Evolutionary conservation across 306 rosid genomes (phyloP).

Genomic region (Prunus dulcis): DNA sequence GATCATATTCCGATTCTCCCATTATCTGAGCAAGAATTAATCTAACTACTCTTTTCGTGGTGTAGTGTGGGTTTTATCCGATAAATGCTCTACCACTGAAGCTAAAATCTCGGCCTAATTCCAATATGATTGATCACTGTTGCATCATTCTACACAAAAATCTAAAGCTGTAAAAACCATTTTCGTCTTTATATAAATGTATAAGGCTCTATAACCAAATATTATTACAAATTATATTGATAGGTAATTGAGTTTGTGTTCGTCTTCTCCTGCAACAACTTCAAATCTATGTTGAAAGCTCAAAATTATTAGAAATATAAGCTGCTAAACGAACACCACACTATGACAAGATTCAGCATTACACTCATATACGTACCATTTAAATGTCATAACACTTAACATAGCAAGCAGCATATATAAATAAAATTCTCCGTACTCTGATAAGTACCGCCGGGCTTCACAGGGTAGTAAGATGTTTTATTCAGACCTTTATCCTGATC

Average conservation of each 20-base stretch:
- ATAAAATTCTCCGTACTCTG: background rate
- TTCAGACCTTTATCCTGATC: slow-evolving; percentile 12
- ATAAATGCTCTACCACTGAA: too few species aligned
- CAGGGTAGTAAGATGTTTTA: background rate
- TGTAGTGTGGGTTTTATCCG: too few species aligned
- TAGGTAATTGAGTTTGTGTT: background rate
- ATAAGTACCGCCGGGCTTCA: background rate
- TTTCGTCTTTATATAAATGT: too few species aligned
- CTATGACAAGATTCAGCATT: slow-evolving; percentile 3
- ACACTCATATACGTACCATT: background rate
- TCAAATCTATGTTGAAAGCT: slow-evolving; percentile 1
- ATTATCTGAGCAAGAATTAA: too few species aligned
- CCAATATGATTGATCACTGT: too few species aligned
- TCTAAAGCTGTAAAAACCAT: background rate
- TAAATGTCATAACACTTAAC: background rate
- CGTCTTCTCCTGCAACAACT: background rate
- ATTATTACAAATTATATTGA: background rate
- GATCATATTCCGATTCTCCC: too few species aligned
- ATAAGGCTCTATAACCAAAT: background rate
- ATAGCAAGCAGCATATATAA: background rate
- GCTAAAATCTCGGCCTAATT: too few species aligned
- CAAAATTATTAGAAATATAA: slow-evolving; percentile 14
- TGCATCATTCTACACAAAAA: too few species aligned
- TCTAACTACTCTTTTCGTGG: too few species aligned
- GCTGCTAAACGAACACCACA: background rate